Evolutionary conservation across 495 filamentous ascomycete species (phyloP).

Genomic region (Penicillium canescens): DNA sequence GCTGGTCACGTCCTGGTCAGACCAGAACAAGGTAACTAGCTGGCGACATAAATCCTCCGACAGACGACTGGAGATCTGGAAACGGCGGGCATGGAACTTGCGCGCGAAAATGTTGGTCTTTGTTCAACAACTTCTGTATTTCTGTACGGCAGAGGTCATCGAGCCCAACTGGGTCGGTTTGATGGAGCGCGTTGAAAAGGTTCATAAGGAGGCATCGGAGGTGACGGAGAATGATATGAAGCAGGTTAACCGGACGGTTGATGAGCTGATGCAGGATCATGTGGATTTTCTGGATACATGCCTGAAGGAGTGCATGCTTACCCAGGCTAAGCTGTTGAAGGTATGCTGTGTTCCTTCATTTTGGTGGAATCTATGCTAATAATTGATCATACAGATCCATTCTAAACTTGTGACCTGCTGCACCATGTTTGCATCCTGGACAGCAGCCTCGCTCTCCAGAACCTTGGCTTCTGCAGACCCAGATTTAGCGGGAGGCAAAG

Average conservation of each 20-base stretch:
- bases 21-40: conserved; percentile 77
- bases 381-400: conserved; percentile 66
- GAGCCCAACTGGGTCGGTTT: conserved; percentile 95
- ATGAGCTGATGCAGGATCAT: conserved; percentile 98
- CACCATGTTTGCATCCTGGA: conserved; percentile 87
- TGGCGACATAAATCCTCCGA: conserved; percentile 82
- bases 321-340: conserved; percentile 87
- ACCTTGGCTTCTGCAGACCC: conserved; percentile 77
- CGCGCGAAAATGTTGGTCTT: conserved; percentile 94
- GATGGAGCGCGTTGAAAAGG: conserved; percentile 76
- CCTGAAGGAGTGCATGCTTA: conserved; percentile 98
- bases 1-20: conserved; percentile 82
- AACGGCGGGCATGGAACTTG: conserved; percentile 87
- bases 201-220: conserved; percentile 54
- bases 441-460: conserved; percentile 68
- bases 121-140: conserved; percentile 93
- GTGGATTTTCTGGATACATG: conserved; percentile 98
- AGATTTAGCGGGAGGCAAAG: conserved; percentile 57
- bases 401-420: conserved; percentile 92
- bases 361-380: conserved; percentile 21
- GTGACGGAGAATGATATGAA: conserved; percentile 46
- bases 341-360: conserved; percentile 49
- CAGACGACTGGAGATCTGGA: conserved; percentile 82
- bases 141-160: conserved; percentile 94
- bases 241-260: conserved; percentile 78